phyloP scores from a whole-genome alignment of 768 basidiomycete species.

The Suillus variegatus region DNA sequence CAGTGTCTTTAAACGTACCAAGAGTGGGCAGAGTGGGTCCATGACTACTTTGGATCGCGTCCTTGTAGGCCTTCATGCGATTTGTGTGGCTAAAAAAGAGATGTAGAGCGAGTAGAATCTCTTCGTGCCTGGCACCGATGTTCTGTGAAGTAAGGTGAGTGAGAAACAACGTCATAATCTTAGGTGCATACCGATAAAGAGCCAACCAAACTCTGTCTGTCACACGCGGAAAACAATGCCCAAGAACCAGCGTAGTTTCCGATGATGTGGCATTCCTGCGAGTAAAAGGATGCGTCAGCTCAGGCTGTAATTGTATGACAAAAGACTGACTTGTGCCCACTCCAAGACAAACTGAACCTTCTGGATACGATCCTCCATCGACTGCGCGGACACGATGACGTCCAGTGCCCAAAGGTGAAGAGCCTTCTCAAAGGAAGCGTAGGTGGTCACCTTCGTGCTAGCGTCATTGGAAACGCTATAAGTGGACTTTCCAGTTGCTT shows the following conservation, averaged over 20 bases:
- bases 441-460: conserved; percentile 27
- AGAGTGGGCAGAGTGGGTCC: conserved; percentile 29
- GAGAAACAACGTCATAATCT: too few species aligned
- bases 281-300: conserved; percentile 8
- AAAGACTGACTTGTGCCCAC: conserved; percentile 39
- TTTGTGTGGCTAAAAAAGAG: conserved; percentile 13
- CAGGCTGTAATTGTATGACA: neutral
- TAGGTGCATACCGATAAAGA: neutral
- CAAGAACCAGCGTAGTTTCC: conserved; percentile 48
- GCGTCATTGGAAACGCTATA: conserved; percentile 18
- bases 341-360: conserved; percentile 47
- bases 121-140: neutral
- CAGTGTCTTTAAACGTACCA: neutral
- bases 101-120: neutral
- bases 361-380: conserved; percentile 21
- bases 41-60: conserved; percentile 28
- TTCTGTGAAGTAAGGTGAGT: neutral
- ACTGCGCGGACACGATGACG: conserved; percentile 25
- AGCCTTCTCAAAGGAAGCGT: conserved; percentile 37
- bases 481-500: conserved; percentile 20
- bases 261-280: conserved; percentile 44
- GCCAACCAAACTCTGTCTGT: conserved; percentile 38
- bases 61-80: conserved; percentile 31
- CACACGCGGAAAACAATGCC: conserved; percentile 43
- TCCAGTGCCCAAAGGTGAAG: conserved; percentile 47